Conservation (phyloP, 2,329 filamentous ascomycete genomes). For the Fusarium staphyleae region DNA sequence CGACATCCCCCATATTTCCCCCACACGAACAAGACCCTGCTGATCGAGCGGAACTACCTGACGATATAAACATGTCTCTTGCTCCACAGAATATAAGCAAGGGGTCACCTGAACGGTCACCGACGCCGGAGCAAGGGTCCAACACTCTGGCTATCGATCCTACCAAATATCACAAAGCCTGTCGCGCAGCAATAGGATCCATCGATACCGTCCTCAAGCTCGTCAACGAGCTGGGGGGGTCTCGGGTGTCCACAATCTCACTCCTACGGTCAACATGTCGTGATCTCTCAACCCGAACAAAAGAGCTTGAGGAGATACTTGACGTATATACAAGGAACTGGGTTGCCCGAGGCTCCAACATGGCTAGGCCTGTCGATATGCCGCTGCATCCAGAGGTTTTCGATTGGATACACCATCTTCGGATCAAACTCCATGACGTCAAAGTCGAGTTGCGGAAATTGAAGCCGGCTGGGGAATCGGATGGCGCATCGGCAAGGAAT, state of each 20-base stretch:
- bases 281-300: conserved; percentile 9
- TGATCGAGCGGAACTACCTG: background rate
- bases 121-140: background rate
- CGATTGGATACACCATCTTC: conserved; percentile 18
- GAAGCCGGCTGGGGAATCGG: background rate
- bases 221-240: conserved; percentile 10
- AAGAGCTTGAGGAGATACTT: conserved; percentile 30
- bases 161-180: conserved; percentile 14
- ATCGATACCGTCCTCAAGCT: conserved; percentile 5
- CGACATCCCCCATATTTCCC: conserved; percentile 4
- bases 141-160: conserved; percentile 3
- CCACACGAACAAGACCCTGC: background rate
- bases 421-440: background rate
- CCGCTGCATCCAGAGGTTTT: conserved; percentile 27
- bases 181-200: background rate
- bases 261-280: conserved; percentile 22
- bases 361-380: conserved; percentile 5
- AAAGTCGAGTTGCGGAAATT: conserved; percentile 1
- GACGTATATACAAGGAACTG: conserved; percentile 23
- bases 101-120: background rate
- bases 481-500: fast-evolving
- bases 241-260: conserved; percentile 25
- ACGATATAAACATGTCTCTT: background rate
- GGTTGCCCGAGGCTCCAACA: conserved; percentile 10
- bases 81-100: background rate